phyloP scores from a whole-genome alignment of 116 monocot species.

The Zostera marina region DNA sequence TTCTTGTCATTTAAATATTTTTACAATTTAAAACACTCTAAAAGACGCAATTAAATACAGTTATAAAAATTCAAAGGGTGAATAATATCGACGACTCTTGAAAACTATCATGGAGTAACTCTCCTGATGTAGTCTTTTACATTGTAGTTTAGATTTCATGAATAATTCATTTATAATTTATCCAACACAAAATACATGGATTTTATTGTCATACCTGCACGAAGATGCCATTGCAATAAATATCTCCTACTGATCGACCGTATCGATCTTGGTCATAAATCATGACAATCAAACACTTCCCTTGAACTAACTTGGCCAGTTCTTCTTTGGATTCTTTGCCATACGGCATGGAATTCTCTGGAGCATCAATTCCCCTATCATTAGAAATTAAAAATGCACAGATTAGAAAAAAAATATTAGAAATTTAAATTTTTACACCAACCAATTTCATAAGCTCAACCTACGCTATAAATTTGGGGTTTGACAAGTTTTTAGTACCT shows the following conservation, averaged over 20 bases:
- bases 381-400: background rate
- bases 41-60: too few relatives aligned
- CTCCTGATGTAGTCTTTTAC: too few relatives aligned
- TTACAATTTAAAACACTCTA: too few relatives aligned
- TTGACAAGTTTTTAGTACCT: constrained; percentile 22
- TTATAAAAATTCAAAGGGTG: too few relatives aligned
- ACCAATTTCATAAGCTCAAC: too few relatives aligned
- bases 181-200: background rate
- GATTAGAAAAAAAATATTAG: background rate
- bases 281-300: constrained; percentile 36
- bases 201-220: constrained; percentile 40
- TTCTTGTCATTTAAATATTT: too few relatives aligned
- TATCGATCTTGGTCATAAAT: constrained; percentile 53
- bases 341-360: constrained; percentile 74
- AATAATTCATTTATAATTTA: too few relatives aligned
- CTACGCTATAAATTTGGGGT: background rate
- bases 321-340: constrained; percentile 83
- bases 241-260: constrained; percentile 62
- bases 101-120: too few relatives aligned
- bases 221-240: constrained; percentile 52
- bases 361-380: constrained; percentile 87
- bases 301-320: constrained; percentile 49
- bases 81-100: too few relatives aligned
- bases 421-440: constrained; percentile 2
- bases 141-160: too few relatives aligned